phyloP scores from a whole-genome alignment of 805 yeast genomes.

The Candida golubevii region DNA sequence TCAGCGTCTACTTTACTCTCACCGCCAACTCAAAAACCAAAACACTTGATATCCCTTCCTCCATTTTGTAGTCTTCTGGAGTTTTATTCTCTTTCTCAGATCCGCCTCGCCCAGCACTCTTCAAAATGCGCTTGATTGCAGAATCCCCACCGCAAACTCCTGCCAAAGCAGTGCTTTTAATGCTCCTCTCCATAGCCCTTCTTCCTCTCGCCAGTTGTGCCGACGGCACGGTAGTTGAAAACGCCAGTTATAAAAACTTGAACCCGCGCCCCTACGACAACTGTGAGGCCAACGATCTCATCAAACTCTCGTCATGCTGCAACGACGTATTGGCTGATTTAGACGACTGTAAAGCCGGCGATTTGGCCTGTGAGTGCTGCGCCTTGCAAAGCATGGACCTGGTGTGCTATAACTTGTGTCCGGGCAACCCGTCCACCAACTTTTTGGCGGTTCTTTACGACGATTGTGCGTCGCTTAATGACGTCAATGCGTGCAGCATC shows the following conservation, averaged over 20 bases:
- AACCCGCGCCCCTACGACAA: constrained; percentile 38
- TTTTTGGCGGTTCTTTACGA: constrained; percentile 42
- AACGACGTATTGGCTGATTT: constrained; percentile 42
- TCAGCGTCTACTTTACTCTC: too few species aligned
- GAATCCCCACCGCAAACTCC: too few species aligned
- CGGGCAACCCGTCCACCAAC: constrained; percentile 44
- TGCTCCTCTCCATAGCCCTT: neutral
- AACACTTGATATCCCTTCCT: too few species aligned
- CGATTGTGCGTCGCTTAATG: constrained; percentile 45
- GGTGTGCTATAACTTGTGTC: constrained; percentile 47
- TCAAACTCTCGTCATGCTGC: constrained; percentile 41
- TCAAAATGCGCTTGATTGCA: neutral
- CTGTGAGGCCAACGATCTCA: constrained; percentile 43
- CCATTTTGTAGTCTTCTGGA: too few species aligned
- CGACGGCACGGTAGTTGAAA: constrained; percentile 19
- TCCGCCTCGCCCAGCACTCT: neutral
- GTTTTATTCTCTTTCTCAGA: too few species aligned
- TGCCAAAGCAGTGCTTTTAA: neutral
- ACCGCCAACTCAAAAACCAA: too few species aligned
- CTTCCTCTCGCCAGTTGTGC: constrained; percentile 1
- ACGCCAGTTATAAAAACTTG: constrained; percentile 44
- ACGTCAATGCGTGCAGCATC: constrained; percentile 47
- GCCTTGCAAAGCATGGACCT: constrained; percentile 47
- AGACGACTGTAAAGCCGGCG: constrained; percentile 50
- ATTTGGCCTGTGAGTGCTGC: constrained; percentile 54